Evolutionary conservation across 768 basidiomycete species (phyloP), one percentile per base, ranked within the genome.

Genomic region (Heimioporus sp.): DNA sequence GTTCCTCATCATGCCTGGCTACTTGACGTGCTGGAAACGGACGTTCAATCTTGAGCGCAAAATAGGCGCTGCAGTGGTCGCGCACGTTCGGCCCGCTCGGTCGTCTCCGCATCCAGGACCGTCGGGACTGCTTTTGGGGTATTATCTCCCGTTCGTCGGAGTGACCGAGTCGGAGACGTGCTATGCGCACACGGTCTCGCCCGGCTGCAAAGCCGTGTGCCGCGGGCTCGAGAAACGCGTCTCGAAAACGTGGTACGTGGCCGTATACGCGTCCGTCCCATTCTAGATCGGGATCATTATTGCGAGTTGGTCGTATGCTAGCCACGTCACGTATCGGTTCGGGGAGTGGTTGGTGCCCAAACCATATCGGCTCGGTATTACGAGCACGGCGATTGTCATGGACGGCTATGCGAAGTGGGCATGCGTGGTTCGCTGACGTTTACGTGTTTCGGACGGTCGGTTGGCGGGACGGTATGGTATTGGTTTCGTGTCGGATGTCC

Each of bases 301-400:
- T 54, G 73, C 75, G 1, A 82, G 76, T 13, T 68, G 92, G 49
- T 67, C 92, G 45, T 92, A 86, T 66, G 84, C 84, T 20, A 91
- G 90, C 69, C 90, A 92, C 58, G 83, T 92, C 65, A 92, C 89
- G 19, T 91, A 90, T 65, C 78, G 90, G 46, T 92, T 92, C 66
- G 89, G 89, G 10, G 92, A 91, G 73, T 90, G 90, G 53, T 84
- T 91, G 82, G 90, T 86, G 78, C 90, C 89, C 38, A 87, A 89
- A 74, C 82, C 85, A 13, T 92, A 92, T 68, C 76, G 88, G 34
- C 75, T 92, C 41, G 84, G 83, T 70, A 72, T 81, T 76, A 79
- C 76, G 52, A 84, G 80, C 53, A 87, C 91, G 85, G 86, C 85
- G 4, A 77, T 87, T 47, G 89, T 92, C 65, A 85, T 91, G 86